These are phyloP conservation scores for Podila epigama DNA, from an alignment of 192 early-diverging fungal species.

Conservation along the genomic window DNA sequence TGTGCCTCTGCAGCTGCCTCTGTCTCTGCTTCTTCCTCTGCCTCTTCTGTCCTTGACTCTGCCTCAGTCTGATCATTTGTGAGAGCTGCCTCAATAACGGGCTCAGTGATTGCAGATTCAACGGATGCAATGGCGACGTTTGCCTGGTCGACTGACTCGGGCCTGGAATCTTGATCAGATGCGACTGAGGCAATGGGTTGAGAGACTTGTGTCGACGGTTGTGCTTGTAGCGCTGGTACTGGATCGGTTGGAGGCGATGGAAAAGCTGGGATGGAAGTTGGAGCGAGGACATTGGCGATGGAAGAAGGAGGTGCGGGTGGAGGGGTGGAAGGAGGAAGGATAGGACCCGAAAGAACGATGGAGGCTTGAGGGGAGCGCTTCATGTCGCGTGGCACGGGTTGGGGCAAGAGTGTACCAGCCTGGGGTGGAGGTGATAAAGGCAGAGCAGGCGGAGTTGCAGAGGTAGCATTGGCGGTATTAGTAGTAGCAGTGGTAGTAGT, in stretches of 20 bases:
- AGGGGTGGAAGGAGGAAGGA: constrained; percentile 35
- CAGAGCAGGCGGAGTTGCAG: constrained; percentile 8
- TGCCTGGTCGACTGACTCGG: not conserved
- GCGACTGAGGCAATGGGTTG: not conserved
- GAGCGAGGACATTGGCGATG: no score
- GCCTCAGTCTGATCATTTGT: not conserved
- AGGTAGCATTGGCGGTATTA: no score
- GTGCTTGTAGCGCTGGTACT: not conserved
- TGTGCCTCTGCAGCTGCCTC: no score
- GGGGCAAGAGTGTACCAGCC: not conserved
- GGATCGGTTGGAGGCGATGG: constrained; percentile 12
- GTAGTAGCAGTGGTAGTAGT: no score
- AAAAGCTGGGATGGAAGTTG: not conserved
- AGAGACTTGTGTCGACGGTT: not conserved
- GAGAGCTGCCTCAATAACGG: no score
- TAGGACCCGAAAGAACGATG: constrained; percentile 25
- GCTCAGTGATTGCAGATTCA: not conserved
- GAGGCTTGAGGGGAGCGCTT: constrained; percentile 33
- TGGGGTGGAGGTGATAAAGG: constrained; percentile 24
- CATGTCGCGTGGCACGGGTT: constrained; percentile 28
- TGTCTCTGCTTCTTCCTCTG: constrained; percentile 1
- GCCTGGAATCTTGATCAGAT: not conserved
- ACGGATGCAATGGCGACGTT: not conserved
- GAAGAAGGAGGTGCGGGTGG: constrained; percentile 28
- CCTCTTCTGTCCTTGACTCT: not conserved